A percentile compares a stretch with the other conserved stretches of the same genome.
Conservation (phyloP, 108 stramenopile genomes). For the Skeletonema costatum region DNA sequence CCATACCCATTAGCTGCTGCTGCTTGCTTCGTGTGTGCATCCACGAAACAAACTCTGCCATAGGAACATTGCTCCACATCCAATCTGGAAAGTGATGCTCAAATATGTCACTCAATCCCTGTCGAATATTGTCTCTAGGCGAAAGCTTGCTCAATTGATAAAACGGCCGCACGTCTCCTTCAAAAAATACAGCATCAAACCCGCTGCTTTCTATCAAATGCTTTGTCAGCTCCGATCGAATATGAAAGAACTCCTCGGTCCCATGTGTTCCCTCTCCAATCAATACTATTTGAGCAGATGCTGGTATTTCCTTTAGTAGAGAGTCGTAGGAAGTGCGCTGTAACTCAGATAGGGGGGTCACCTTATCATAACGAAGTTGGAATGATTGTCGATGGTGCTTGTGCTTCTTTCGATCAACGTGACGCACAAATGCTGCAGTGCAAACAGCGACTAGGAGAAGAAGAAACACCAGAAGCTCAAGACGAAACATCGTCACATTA, state of each 20-base stretch:
- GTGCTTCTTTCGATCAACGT: neutral
- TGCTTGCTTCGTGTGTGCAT: neutral
- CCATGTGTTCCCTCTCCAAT: conserved; percentile 25
- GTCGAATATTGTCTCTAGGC: neutral
- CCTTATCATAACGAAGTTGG: neutral
- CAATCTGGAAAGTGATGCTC: conserved; percentile 9
- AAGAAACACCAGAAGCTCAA: neutral
- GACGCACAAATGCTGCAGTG: neutral
- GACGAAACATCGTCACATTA: neutral
- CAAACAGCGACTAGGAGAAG: neutral
- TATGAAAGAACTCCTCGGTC: conserved; percentile 13
- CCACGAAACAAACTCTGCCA: conserved; percentile 19
- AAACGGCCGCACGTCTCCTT: conserved; percentile 13
- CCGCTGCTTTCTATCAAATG: neutral
- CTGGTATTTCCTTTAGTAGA: neutral
- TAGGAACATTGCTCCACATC: conserved; percentile 23
- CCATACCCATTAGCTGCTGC: conserved; percentile 10
- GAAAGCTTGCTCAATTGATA: neutral
- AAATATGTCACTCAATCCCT: neutral
- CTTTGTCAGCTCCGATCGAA: conserved; percentile 8
- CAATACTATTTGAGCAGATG: conserved; percentile 8
- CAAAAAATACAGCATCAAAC: conserved; percentile 10
- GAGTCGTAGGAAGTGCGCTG: neutral
- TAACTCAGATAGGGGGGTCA: neutral
- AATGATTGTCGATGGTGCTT: neutral